These are phyloP conservation scores for Trichoderma semiorbis DNA, from an alignment of 2,329 filamentous ascomycete genomes.

Conservation along the genomic window DNA sequence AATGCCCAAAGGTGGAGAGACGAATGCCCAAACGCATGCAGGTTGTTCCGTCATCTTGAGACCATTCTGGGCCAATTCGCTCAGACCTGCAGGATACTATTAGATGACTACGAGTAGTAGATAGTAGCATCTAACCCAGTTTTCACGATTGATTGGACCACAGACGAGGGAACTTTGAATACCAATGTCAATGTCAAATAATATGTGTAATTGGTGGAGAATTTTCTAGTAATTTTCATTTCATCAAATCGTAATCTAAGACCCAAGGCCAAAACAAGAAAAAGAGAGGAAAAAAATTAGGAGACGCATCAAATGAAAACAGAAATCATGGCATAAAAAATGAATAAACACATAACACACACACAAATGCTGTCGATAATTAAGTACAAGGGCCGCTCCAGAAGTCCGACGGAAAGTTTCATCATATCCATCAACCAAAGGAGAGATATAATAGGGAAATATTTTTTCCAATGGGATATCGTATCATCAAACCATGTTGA, in stretches of 20 bases:
- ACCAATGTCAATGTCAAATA: neutral
- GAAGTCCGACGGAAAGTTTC: neutral
- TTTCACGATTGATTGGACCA: neutral
- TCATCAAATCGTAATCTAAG: neutral
- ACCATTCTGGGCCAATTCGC: neutral
- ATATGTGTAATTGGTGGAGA: neutral
- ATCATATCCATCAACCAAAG: slow-evolving; percentile 4
- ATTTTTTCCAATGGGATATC: slow-evolving; percentile 5
- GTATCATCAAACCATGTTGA: slow-evolving; percentile 16
- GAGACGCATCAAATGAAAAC: neutral
- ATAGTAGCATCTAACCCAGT: neutral
- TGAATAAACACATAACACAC: too few species aligned
- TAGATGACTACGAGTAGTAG: neutral
- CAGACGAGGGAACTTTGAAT: neutral
- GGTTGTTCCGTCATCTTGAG: neutral
- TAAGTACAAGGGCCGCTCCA: neutral
- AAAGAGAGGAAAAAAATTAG: neutral
- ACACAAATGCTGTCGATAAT: neutral
- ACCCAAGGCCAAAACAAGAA: neutral
- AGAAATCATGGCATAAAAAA: neutral
- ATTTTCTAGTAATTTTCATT: neutral
- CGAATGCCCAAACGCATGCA: neutral
- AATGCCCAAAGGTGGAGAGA: neutral
- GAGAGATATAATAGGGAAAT: neutral
- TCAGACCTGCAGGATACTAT: slow-evolving; percentile 7